Conservation (phyloP, 2,329 filamentous ascomycete species). For the Beauveria rudraprayagi region DNA sequence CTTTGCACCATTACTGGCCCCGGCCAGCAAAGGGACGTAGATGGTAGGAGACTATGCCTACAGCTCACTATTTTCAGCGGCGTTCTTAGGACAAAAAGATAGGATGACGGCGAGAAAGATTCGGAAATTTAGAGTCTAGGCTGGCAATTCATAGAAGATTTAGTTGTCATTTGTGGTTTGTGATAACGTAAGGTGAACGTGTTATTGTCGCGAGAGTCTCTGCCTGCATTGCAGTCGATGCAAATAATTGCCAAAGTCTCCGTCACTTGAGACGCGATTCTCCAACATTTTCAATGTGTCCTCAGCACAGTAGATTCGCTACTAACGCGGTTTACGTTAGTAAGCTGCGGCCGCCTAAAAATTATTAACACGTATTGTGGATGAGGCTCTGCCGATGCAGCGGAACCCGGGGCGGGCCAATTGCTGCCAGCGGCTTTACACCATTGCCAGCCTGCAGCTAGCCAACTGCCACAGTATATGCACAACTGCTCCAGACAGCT, state of each 20-base stretch:
- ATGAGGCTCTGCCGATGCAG: background rate
- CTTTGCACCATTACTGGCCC: background rate
- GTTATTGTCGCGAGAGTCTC: too few relatives aligned
- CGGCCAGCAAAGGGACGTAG: slow-evolving; percentile 9
- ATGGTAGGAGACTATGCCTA: background rate
- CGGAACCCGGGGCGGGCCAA: background rate
- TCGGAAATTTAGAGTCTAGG: slow-evolving; percentile 8
- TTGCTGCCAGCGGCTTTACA: background rate
- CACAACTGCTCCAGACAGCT: background rate
- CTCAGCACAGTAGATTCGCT: background rate
- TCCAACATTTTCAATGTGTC: background rate
- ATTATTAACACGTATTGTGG: slow-evolving; percentile 8
- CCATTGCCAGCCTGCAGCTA: background rate
- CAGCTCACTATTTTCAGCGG: slow-evolving; percentile 7
- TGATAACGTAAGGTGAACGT: background rate
- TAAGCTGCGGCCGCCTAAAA: background rate
- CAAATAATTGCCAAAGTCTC: too few relatives aligned
- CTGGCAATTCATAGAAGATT: background rate
- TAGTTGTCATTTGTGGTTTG: background rate
- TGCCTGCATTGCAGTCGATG: too few relatives aligned
- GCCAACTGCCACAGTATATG: background rate
- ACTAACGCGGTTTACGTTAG: background rate
- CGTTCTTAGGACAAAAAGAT: slow-evolving; percentile 6
- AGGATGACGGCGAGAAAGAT: slow-evolving; percentile 3
- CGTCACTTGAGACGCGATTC: too few relatives aligned